phyloP scores from a whole-genome alignment of 208 protist genomes.

The Trypanosoma conorhini region DNA sequence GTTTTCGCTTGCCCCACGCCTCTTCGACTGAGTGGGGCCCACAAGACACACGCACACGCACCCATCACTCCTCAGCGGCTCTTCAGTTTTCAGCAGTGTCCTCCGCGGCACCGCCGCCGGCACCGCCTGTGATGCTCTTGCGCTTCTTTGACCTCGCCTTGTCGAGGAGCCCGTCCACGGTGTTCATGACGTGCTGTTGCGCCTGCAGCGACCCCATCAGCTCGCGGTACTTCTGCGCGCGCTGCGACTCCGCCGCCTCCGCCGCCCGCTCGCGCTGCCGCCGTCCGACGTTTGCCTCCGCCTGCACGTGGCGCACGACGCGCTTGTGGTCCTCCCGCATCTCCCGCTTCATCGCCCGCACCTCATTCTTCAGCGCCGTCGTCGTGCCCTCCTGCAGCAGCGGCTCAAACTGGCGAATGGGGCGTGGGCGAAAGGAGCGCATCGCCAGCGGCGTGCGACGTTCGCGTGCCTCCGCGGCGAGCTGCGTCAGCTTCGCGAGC shows the following conservation, averaged over 20 bases:
- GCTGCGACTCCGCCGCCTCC: slow-evolving; percentile 39
- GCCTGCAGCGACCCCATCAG: slow-evolving; percentile 81
- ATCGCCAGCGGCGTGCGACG: slow-evolving; percentile 78
- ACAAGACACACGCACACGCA: background rate
- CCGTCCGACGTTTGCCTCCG: slow-evolving; percentile 79
- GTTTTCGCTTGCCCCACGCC: background rate
- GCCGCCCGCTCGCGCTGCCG: slow-evolving; percentile 60
- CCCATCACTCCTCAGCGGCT: background rate
- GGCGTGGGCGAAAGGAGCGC: slow-evolving; percentile 82
- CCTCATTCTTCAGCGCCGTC: slow-evolving; percentile 64
- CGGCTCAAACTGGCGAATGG: slow-evolving; percentile 84
- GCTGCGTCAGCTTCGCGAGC: slow-evolving; percentile 28
- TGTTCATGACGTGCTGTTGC: slow-evolving; percentile 90
- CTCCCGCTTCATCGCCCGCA: slow-evolving; percentile 65
- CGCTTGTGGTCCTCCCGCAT: slow-evolving; percentile 87
- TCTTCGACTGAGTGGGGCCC: background rate
- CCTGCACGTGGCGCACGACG: slow-evolving; percentile 75
- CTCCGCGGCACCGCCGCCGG: slow-evolving; percentile 16
- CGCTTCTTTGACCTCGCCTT: slow-evolving; percentile 65
- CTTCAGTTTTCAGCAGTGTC: slow-evolving; percentile 1
- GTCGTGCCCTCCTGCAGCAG: slow-evolving; percentile 58
- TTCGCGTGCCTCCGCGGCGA: slow-evolving; percentile 26
- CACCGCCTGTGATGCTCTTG: slow-evolving; percentile 50
- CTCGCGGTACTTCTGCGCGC: slow-evolving; percentile 60
- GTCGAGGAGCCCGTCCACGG: slow-evolving; percentile 69